phyloP scores from a whole-genome alignment of 768 basidiomycete species.

The Phaeolepiota aurea region DNA sequence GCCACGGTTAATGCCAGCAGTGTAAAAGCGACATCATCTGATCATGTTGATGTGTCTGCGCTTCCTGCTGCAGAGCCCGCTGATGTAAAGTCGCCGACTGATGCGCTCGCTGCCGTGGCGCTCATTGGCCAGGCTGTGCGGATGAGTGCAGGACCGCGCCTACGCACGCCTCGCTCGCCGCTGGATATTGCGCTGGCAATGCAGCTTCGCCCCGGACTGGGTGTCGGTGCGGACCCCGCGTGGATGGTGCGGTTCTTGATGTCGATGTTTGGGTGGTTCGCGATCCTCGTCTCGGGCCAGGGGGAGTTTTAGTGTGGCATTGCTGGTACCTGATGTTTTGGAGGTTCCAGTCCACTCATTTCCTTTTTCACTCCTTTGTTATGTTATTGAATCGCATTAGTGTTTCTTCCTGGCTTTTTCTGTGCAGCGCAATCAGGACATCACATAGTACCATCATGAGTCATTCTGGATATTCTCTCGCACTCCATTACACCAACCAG shows the following conservation, averaged over 20 bases:
- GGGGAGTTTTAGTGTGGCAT: slow-evolving; percentile 9
- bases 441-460: too few relatives aligned
- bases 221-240: slow-evolving; percentile 62
- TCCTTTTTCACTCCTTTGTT: too few relatives aligned
- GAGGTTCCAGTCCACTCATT: too few relatives aligned
- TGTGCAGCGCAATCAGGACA: background rate
- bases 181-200: slow-evolving; percentile 69
- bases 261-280: slow-evolving; percentile 74
- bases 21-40: background rate
- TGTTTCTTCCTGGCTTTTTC: background rate
- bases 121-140: slow-evolving; percentile 1
- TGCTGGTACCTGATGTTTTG: background rate
- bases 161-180: slow-evolving; percentile 26
- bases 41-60: background rate
- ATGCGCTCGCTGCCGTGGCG: slow-evolving; percentile 5
- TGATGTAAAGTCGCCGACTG: slow-evolving; percentile 1
- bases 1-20: slow-evolving; percentile 5
- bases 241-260: slow-evolving; percentile 78
- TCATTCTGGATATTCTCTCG: too few relatives aligned
- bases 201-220: slow-evolving; percentile 69
- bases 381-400: background rate
- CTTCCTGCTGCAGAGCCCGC: too few relatives aligned
- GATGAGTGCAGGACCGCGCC: slow-evolving; percentile 2
- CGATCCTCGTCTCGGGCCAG: slow-evolving; percentile 42
- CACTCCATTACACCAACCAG: too few relatives aligned